These are phyloP conservation scores for Hypoxylon subgilvum DNA, from an alignment of 495 filamentous ascomycete species.

Conservation along the genomic window DNA sequence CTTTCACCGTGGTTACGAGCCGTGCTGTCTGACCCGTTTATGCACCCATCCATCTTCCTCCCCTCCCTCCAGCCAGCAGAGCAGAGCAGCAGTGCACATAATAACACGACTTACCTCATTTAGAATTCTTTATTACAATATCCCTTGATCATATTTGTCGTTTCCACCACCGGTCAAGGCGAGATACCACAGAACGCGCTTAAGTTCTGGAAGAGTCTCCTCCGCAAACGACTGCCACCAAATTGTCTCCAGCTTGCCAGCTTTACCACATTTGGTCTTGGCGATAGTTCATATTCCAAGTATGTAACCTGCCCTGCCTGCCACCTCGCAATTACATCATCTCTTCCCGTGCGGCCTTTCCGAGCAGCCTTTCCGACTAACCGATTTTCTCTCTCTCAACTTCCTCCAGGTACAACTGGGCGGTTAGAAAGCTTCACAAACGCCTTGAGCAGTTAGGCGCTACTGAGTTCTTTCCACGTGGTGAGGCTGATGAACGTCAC, in stretches of 20 bases:
- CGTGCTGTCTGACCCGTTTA: neutral
- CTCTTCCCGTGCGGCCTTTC: neutral
- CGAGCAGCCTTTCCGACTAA: too few species aligned
- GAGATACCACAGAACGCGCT: slow-evolving; percentile 83
- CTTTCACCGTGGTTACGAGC: neutral
- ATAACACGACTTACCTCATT: slow-evolving; percentile 22
- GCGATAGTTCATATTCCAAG: slow-evolving; percentile 93
- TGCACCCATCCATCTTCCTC: neutral
- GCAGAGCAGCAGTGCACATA: slow-evolving; percentile 18
- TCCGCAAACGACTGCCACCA: slow-evolving; percentile 74
- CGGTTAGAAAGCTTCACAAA: slow-evolving; percentile 83
- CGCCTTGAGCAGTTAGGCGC: slow-evolving; percentile 86
- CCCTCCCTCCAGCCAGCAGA: neutral
- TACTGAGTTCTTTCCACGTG: slow-evolving; percentile 72
- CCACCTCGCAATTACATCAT: slow-evolving; percentile 7
- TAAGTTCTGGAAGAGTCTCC: slow-evolving; percentile 82
- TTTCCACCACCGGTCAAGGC: slow-evolving; percentile 94
- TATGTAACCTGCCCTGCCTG: slow-evolving; percentile 43
- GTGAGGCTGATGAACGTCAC: slow-evolving; percentile 92
- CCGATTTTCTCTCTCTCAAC: slow-evolving; percentile 8
- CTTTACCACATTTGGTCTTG: slow-evolving; percentile 88
- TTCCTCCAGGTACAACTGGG: slow-evolving; percentile 82
- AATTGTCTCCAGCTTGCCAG: slow-evolving; percentile 68
- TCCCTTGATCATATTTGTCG: slow-evolving; percentile 73
- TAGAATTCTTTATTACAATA: slow-evolving; percentile 57